Base-by-base conservation (phyloP, 495 filamentous ascomycete species). In the Bacidia rubella region DNA sequence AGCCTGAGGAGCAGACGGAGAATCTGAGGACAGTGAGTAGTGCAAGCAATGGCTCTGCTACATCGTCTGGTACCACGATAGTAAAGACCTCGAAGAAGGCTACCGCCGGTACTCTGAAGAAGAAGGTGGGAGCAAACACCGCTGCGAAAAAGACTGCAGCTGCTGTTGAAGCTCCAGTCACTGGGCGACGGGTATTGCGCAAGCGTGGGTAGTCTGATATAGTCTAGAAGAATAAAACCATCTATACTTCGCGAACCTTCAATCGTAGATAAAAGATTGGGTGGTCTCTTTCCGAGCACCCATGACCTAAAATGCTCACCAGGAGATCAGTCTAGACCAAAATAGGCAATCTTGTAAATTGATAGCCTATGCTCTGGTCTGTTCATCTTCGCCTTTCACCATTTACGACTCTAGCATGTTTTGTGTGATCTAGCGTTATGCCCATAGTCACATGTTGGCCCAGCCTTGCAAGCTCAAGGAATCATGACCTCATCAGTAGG, bases 31-130 rank as follows among this genome's bases (percentile, higher is more conserved):
- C 58, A 53, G 70, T 51, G 72, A 76, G 58, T 62, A 65, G 35
- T 65, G 71, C 49, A 64, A 73, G 49, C 63, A 69, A 58, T 38
- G 71, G 66, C 2, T 77, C 74, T 12, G 69, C 62, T 20, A 56
- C 68, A 3, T 76, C 74, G 4, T 70, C 68, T 1, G 70, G 69
- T 2, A 81, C 79, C 21, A 86, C 74, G 43, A 77, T 84, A 51
- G 74, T 78, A 23, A 82, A 80, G 49, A 77, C 71, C 53, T 68
- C 69, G 11, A 69, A 71, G 43, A 79, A 77, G 55, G 67, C 65
- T 12, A 73, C 73, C 0, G 60, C 67, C 10, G 68, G 73, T 1
- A 70, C 71, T 20, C 66, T 64, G 0, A 74, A 76, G 53, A 72
- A 70, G 11, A 53, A 59, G 9, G 50, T 58, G 22, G 56, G 52